Conservation (phyloP, 1,284 basidiomycete genomes). For the Irpex sp. region DNA sequence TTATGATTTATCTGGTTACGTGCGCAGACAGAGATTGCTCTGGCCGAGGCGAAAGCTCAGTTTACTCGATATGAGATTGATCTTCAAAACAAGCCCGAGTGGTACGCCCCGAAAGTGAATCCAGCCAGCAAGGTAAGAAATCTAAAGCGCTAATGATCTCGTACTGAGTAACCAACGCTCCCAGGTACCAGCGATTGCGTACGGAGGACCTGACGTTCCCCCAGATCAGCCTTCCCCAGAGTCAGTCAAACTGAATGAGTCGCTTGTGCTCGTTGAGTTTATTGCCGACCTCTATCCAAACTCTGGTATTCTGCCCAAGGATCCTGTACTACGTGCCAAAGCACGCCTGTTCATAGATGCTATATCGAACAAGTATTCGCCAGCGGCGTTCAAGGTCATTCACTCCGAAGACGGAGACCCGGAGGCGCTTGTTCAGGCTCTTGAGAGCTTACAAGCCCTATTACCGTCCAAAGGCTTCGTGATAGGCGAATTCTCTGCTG, state of each 20-base stretch:
- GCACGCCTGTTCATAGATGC: slow-evolving; percentile 59
- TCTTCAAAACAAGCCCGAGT: slow-evolving; percentile 35
- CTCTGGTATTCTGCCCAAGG: slow-evolving; percentile 43
- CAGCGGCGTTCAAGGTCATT: slow-evolving; percentile 25
- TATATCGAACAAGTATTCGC: slow-evolving; percentile 40
- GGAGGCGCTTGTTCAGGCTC: slow-evolving; percentile 20
- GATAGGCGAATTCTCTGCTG: slow-evolving; percentile 7
- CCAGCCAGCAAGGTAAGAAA: slow-evolving; percentile 33
- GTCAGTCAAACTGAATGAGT: slow-evolving; percentile 58
- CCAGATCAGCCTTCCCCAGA: slow-evolving; percentile 53
- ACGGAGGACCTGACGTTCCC: slow-evolving; percentile 24
- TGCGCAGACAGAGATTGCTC: slow-evolving; percentile 5
- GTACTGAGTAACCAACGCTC: not conserved
- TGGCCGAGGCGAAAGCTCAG: slow-evolving; percentile 20
- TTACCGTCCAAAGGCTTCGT: slow-evolving; percentile 10
- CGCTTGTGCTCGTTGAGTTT: slow-evolving; percentile 60
- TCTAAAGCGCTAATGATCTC: not conserved
- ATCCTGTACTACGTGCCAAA: slow-evolving; percentile 52
- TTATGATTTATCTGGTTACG: not conserved
- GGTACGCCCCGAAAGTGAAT: slow-evolving; percentile 35
- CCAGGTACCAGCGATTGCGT: slow-evolving; percentile 1
- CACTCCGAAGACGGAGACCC: slow-evolving; percentile 38
- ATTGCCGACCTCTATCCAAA: slow-evolving; percentile 51
- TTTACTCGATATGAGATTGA: slow-evolving; percentile 22
- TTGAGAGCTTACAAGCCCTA: slow-evolving; percentile 7